Conservation (phyloP, 148 eudicot species). For the Salicornia ramosissima region DNA sequence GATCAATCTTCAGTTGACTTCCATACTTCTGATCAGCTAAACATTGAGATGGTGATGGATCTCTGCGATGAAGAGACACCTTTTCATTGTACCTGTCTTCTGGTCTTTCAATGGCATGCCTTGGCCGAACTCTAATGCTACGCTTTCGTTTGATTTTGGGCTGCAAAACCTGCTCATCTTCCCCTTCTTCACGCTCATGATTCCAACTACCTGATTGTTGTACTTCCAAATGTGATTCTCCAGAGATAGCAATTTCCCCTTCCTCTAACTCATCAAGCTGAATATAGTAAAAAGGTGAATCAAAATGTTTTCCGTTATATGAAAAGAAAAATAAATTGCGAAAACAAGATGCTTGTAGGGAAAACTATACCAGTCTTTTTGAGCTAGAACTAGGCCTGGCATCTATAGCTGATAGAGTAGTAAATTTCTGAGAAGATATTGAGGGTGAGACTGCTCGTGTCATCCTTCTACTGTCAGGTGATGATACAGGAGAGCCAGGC, state of each 20-base stretch:
- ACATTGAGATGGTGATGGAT: conserved; percentile 52
- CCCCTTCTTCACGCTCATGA: conserved; percentile 93
- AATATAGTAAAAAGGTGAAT: background rate
- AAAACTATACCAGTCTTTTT: conserved; percentile 49
- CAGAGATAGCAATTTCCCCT: conserved; percentile 83
- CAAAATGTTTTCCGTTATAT: background rate
- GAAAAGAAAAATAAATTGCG: conserved; percentile 6
- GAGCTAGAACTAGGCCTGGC: conserved; percentile 77
- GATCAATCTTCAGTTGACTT: conserved; percentile 35
- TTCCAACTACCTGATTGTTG: conserved; percentile 97
- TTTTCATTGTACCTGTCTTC: conserved; percentile 62
- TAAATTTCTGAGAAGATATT: conserved; percentile 81
- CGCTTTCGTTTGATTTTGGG: conserved; percentile 89
- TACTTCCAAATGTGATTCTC: conserved; percentile 79
- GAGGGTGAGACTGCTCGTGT: conserved; percentile 53
- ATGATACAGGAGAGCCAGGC: conserved; percentile 81
- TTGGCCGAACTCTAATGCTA: conserved; percentile 76
- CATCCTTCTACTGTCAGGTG: conserved; percentile 63
- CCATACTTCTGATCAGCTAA: conserved; percentile 53
- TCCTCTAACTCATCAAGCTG: conserved; percentile 88
- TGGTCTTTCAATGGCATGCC: conserved; percentile 42
- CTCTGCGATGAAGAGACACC: conserved; percentile 50
- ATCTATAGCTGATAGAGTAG: conserved; percentile 88
- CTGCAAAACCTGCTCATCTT: conserved; percentile 88
- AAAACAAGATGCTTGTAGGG: conserved; percentile 1